Conservation (phyloP, 2,329 filamentous ascomycete species). For the Botryotinia calthae region DNA sequence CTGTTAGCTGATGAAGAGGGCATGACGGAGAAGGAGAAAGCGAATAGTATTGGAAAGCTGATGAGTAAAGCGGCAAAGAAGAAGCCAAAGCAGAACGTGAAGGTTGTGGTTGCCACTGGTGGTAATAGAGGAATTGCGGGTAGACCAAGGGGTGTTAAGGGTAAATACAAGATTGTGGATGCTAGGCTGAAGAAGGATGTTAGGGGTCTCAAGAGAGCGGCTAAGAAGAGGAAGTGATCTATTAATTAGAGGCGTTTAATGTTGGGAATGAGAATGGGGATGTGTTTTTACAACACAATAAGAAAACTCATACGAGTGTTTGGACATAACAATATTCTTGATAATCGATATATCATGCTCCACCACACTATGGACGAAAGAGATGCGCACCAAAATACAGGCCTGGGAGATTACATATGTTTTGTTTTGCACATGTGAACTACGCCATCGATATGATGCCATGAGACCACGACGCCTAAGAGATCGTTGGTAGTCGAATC, state of each 20-base stretch:
- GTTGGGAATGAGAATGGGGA: neutral
- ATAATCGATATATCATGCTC: neutral
- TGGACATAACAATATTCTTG: neutral
- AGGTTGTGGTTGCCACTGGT: slow-evolving; percentile 84
- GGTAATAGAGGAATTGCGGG: slow-evolving; percentile 82
- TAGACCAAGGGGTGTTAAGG: slow-evolving; percentile 87
- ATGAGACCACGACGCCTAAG: neutral
- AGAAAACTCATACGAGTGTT: neutral
- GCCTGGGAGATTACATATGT: neutral
- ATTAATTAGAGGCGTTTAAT: neutral
- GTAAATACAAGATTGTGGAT: slow-evolving; percentile 96
- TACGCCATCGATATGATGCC: neutral
- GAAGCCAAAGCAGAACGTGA: slow-evolving; percentile 79
- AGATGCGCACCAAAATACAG: neutral
- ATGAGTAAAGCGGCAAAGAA: slow-evolving; percentile 80
- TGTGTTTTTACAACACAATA: neutral
- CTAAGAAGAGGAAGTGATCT: slow-evolving; percentile 64
- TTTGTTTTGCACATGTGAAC: neutral
- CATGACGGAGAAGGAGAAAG: slow-evolving; percentile 95
- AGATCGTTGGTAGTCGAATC: neutral
- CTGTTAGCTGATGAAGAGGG: slow-evolving; percentile 84
- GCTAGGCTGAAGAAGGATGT: slow-evolving; percentile 95
- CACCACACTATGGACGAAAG: neutral
- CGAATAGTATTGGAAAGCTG: slow-evolving; percentile 75
- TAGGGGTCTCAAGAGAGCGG: slow-evolving; percentile 75